Evolutionary conservation across 495 filamentous ascomycete species (phyloP).

Genomic region (Penicillium goetzii): DNA sequence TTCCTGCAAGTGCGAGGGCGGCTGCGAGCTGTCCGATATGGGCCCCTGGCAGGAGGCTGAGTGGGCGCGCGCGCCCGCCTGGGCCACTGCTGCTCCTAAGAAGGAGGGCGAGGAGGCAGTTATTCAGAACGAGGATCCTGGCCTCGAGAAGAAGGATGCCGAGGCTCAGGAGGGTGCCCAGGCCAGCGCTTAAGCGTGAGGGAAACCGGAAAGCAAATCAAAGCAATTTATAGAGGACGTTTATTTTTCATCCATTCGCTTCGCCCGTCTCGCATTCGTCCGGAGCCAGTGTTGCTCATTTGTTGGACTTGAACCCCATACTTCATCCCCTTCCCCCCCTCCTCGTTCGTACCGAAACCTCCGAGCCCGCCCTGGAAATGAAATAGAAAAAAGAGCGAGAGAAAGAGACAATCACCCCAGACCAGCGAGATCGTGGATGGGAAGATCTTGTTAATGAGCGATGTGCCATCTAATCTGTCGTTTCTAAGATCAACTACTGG

Average conservation of each 20-base stretch:
- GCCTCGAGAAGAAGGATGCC: conserved; percentile 38
- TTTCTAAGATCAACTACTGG: background rate
- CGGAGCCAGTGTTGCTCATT: conserved; percentile 13
- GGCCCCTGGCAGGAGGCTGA: conserved; percentile 89
- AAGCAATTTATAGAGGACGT: conserved; percentile 15
- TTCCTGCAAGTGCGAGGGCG: conserved; percentile 76
- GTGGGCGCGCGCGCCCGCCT: conserved; percentile 72
- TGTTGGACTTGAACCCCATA: background rate
- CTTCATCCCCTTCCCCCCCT: background rate
- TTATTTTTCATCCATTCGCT: conserved; percentile 6
- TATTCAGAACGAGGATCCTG: conserved; percentile 36
- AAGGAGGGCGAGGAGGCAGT: conserved; percentile 46
- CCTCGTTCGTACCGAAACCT: conserved; percentile 7
- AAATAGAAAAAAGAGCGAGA: conserved; percentile 7
- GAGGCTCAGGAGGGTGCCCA: conserved; percentile 36
- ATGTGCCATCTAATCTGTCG: conserved; percentile 6
- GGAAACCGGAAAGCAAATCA: conserved; percentile 11
- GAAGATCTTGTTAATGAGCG: conserved; percentile 1
- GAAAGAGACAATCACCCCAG: background rate
- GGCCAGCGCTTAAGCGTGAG: conserved; percentile 38
- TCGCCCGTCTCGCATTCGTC: conserved; percentile 17
- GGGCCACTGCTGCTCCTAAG: conserved; percentile 53
- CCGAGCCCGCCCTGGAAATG: conserved; percentile 3
- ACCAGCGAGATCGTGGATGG: background rate
- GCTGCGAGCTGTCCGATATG: conserved; percentile 84